Percentiles rank a stretch among this genome's conserved stretches.
Evolutionary conservation across 2,329 filamentous ascomycete species (phyloP).

Genomic region (Hypoxylon sp.): DNA sequence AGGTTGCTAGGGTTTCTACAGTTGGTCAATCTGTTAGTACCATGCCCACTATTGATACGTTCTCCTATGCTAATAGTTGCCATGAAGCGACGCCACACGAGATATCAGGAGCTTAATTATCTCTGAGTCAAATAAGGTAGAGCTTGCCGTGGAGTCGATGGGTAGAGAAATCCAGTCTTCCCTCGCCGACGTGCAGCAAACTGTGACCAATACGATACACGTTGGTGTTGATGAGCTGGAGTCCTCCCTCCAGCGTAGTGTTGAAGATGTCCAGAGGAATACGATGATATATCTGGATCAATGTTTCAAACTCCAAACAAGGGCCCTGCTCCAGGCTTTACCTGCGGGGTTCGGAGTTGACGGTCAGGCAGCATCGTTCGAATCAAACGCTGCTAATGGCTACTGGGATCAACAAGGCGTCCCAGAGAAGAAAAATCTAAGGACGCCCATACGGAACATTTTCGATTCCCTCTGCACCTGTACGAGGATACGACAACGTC

Average conservation of each 20-base stretch:
- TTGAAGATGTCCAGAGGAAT: constrained; percentile 9
- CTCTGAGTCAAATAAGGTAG: constrained; percentile 14
- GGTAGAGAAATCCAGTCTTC: constrained; percentile 22
- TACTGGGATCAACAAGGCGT: not conserved
- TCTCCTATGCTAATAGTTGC: not conserved
- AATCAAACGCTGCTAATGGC: not conserved
- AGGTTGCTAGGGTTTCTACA: constrained; percentile 18
- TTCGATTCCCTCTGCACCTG: constrained; percentile 26
- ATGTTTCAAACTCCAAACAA: not conserved
- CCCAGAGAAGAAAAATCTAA: not conserved
- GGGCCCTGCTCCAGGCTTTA: not conserved
- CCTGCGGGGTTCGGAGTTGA: not conserved
- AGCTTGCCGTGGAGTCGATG: constrained; percentile 1
- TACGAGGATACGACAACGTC: not conserved
- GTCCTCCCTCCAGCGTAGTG: constrained; percentile 5
- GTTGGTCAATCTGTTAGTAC: constrained; percentile 24
- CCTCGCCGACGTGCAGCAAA: constrained; percentile 5
- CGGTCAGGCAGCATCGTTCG: not conserved
- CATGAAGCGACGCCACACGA: constrained; percentile 24
- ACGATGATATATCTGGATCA: constrained; percentile 6
- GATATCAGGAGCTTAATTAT: constrained; percentile 7
- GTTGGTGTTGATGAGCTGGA: constrained; percentile 9
- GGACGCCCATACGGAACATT: not conserved
- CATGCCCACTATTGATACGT: not conserved
- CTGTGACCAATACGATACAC: not conserved